A percentile compares a stretch with the other conserved stretches of the same genome.
phyloP scores from a whole-genome alignment of 495 filamentous ascomycete species.

The Penicillium bialowiezense region DNA sequence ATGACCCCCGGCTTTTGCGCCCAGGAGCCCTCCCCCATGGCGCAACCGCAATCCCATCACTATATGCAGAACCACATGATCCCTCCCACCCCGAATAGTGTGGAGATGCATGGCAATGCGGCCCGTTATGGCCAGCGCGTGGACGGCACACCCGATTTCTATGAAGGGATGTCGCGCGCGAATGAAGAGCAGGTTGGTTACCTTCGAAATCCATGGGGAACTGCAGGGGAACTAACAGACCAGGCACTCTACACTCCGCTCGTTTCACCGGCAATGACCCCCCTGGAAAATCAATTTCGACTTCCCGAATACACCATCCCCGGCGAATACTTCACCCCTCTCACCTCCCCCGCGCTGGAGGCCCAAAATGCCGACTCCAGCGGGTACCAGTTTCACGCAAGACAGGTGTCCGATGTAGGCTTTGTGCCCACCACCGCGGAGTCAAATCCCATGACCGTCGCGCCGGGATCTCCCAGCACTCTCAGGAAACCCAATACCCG shows the following conservation, averaged over 20 bases:
- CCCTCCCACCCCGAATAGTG: slow-evolving; percentile 89
- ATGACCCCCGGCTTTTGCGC: slow-evolving; percentile 40
- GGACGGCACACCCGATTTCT: slow-evolving; percentile 62
- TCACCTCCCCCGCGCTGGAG: slow-evolving; percentile 88
- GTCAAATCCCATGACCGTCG: slow-evolving; percentile 36
- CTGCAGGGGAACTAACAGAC: not conserved
- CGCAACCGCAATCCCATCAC: slow-evolving; percentile 56
- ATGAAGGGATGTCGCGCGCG: slow-evolving; percentile 69
- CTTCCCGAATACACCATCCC: slow-evolving; percentile 78
- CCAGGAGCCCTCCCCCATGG: slow-evolving; percentile 42
- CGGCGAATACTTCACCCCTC: slow-evolving; percentile 88
- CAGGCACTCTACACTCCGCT: slow-evolving; percentile 89
- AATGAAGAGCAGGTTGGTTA: slow-evolving; percentile 74
- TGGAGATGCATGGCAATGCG: slow-evolving; percentile 75
- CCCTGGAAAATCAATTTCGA: slow-evolving; percentile 78
- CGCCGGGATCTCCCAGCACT: slow-evolving; percentile 30
- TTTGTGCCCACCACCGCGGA: slow-evolving; percentile 49
- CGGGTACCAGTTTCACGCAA: slow-evolving; percentile 32
- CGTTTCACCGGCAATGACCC: slow-evolving; percentile 91
- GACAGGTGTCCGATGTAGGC: slow-evolving; percentile 38
- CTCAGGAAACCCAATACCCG: slow-evolving; percentile 26
- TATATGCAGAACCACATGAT: slow-evolving; percentile 62
- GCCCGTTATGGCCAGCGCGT: slow-evolving; percentile 59
- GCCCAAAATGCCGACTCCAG: slow-evolving; percentile 61
- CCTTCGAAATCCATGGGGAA: not conserved